Base-by-base conservation (phyloP, 495 filamentous ascomycete species). In the Venustampulla echinocandica region DNA sequence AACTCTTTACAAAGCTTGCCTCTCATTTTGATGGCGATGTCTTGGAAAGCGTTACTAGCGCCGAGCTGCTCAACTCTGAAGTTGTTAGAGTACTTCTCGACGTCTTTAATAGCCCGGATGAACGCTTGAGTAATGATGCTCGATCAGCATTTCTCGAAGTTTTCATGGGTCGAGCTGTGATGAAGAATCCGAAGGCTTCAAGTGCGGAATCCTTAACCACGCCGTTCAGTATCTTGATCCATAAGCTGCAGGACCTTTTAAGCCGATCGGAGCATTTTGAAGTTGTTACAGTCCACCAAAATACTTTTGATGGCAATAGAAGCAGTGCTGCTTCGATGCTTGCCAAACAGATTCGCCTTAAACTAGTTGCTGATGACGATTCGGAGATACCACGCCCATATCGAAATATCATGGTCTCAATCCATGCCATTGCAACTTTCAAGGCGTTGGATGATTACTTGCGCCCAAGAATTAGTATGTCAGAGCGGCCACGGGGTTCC, bases 191-290 rank as follows among this genome's bases (percentile, higher is more conserved):
- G 2, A 78, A 75, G 59, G 81, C 76, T 15, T 74, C 79, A 17
- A 81, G 72, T 22, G 74, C 75, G 10, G 69, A 74, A 27, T 77
- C 77, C 19, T 77, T 82, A 0, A 74, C 80, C 1, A 94, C 92
- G 0, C 84, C 89, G 11, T 92, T 97, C 64, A 90, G 90, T 61
- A 76, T 95, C 30, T 67, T 99, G 54, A 81, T 95, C 36, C 84
- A 88, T 49, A 99, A 99, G 64, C 69, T 97, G 25, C 93, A 99
- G 63, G 92, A 97, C 69, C 69, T 97, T 27, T 74, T 97, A 13
- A 97, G 93, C 66, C 79, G 93, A 45, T 90, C 90, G 21, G 93
- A 99, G 61, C 93, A 97, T 66, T 97, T 97, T 58, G 93, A 97
- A 60, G 93, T 99, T 32, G 69, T 94, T 44, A 99, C 93, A 17